phyloP scores from a whole-genome alignment of 1,284 basidiomycete species.

The Trametes hirsuta region DNA sequence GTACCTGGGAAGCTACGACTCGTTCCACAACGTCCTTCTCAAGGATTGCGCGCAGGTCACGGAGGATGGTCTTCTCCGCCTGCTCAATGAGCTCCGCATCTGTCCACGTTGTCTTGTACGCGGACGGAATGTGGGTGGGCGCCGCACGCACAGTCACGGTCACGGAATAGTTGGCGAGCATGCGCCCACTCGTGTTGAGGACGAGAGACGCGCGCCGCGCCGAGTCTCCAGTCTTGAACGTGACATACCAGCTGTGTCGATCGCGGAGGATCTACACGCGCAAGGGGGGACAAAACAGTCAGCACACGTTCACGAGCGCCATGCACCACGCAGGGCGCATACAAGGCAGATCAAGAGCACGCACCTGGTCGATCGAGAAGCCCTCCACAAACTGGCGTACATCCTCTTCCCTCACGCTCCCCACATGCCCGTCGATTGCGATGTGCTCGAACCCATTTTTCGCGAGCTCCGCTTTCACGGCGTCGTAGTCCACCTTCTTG shows the following conservation, averaged over 20 bases:
- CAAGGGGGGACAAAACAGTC: constrained; percentile 2
- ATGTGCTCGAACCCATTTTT: constrained; percentile 69
- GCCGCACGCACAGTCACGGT: constrained; percentile 58
- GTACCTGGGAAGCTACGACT: constrained; percentile 60
- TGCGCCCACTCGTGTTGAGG: constrained; percentile 52
- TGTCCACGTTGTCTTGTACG: constrained; percentile 53
- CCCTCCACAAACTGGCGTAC: constrained; percentile 61
- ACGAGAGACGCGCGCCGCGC: constrained; percentile 66
- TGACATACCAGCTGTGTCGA: constrained; percentile 69
- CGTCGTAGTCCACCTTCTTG: constrained; percentile 45
- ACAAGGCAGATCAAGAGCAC: constrained; percentile 28
- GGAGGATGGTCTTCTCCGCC: constrained; percentile 62
- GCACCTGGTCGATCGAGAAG: constrained; percentile 69
- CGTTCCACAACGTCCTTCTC: constrained; percentile 74
- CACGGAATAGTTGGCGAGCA: constrained; percentile 62
- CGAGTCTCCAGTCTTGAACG: constrained; percentile 59
- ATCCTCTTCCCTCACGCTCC: constrained; percentile 64
- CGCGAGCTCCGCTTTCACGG: constrained; percentile 56
- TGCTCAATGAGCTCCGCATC: constrained; percentile 62
- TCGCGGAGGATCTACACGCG: constrained; percentile 62
- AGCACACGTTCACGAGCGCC: constrained; percentile 6
- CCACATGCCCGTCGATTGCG: constrained; percentile 53
- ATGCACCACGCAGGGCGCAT: constrained; percentile 4
- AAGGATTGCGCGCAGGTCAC: constrained; percentile 63
- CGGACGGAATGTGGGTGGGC: constrained; percentile 39